Evolutionary conservation across 805 yeast species (phyloP), one percentile per base, ranked within the genome.

Genomic region (Ogataea naganishii): DNA sequence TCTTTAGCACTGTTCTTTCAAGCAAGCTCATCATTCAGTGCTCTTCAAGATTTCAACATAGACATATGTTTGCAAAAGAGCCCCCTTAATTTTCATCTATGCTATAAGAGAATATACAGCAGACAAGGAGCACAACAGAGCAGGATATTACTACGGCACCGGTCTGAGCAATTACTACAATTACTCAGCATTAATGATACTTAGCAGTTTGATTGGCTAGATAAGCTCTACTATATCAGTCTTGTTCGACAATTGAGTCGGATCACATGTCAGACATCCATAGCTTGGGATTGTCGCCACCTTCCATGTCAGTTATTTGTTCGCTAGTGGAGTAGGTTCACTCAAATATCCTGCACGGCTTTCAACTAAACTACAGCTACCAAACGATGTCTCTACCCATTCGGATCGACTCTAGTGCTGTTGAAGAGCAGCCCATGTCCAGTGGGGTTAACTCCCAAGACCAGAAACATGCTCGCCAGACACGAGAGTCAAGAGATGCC

Each of bases 271-370:
- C 48, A 20, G 41, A 36, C 32, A 43, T 36, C 6, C 35, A 35
- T 22, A 30, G 17, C 32, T 27, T 26, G 25, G 27, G 12, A 25
- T 31, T 13, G 26, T 26, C 36, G 15, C 49, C 53, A 9, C 51
- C 49, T 24, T 47, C 44, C 3, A 44, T 44, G 23, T 44, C 54
- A 5, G 44, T 43, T 13, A 46, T 43, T n/a, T 51, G 57, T 2
- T 38, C 53, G n/a, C 39, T 47, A 16, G 58, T 51, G 20, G 55
- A 39, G 23, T 44, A 45, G 14, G 36, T 49, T 15, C 56, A 53
- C 24, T 56, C 62, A 12, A 43, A 49, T 14, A 53, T 58, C 23
- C 52, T 58, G 33, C 60, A 52, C 16, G 61, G 53, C 27, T 49
- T 56, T 5, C 43, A 41, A 18, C 35, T 58, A 27, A 51, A 58